A percentile compares a stretch with the other conserved stretches of the same genome.
These are phyloP conservation scores for Pseudogymnoascus sp. DNA, from an alignment of 2,329 filamentous ascomycete species.

Conservation along the genomic window DNA sequence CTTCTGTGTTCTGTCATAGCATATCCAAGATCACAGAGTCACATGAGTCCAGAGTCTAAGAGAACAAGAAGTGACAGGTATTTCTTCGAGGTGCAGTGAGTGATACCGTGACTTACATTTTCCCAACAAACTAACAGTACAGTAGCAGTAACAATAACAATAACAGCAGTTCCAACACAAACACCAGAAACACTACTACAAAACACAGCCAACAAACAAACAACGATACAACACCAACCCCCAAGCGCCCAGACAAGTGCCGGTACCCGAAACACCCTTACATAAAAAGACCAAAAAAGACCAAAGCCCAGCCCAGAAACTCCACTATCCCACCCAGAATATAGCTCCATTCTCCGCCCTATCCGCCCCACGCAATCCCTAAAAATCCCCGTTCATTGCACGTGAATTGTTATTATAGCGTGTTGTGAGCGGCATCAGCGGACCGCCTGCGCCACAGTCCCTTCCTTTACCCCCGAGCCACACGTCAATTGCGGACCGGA, in stretches of 20 bases:
- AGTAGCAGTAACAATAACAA: not conserved
- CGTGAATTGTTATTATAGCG: not conserved
- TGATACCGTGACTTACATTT: not conserved
- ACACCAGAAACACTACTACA: not conserved
- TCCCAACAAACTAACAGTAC: not conserved
- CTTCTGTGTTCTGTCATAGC: not conserved
- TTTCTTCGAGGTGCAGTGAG: not conserved
- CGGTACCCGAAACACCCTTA: conserved; percentile 1
- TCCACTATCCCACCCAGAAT: not conserved
- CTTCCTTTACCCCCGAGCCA: not conserved
- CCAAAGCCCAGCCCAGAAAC: no score
- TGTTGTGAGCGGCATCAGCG: not conserved
- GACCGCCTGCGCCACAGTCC: not conserved
- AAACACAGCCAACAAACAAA: not conserved
- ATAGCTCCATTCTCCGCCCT: not conserved
- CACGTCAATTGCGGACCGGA: not conserved
- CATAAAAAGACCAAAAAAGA: not conserved
- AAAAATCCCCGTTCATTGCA: not conserved
- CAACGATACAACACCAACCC: not conserved
- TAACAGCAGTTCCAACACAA: not conserved
- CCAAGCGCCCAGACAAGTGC: not conserved
- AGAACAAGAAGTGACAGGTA: not conserved
- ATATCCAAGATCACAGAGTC: no score
- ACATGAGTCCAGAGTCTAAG: no score
- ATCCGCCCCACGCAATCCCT: not conserved